These are phyloP conservation scores for Helminthosporium solani DNA, from an alignment of 2,329 filamentous ascomycete species.

Conservation along the genomic window DNA sequence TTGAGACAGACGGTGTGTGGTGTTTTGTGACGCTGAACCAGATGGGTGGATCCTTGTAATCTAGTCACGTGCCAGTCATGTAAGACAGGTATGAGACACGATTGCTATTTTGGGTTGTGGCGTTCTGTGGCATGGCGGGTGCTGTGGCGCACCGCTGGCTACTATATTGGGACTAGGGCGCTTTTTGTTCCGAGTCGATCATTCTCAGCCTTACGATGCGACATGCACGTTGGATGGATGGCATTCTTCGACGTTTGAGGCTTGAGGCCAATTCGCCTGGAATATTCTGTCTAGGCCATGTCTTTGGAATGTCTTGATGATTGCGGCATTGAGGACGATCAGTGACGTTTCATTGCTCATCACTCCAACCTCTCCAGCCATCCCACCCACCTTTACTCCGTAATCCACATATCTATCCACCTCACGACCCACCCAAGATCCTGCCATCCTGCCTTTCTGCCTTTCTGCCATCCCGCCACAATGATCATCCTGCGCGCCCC, in stretches of 20 bases:
- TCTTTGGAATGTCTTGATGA: too few species aligned
- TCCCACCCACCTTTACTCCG: not conserved
- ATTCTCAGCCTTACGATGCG: constrained; percentile 5
- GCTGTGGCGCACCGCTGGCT: not conserved
- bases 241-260: not conserved
- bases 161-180: not conserved
- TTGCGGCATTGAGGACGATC: not conserved
- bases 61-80: too few species aligned
- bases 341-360: not conserved
- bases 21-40: constrained; percentile 9
- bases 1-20: constrained; percentile 1
- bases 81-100: not conserved
- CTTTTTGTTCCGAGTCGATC: not conserved
- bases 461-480: not conserved
- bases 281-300: too few species aligned
- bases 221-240: not conserved
- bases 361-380: constrained; percentile 1
- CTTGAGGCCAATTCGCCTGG: not conserved
- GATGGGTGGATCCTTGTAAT: too few species aligned
- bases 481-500: constrained; percentile 31
- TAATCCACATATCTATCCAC: not conserved
- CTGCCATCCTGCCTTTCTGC: not conserved
- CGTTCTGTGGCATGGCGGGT: not conserved
- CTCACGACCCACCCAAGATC: not conserved
- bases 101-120: constrained; percentile 5